Base-by-base conservation (phyloP, 2,329 filamentous ascomycete species). In the Arthrobotrys sinensis region DNA sequence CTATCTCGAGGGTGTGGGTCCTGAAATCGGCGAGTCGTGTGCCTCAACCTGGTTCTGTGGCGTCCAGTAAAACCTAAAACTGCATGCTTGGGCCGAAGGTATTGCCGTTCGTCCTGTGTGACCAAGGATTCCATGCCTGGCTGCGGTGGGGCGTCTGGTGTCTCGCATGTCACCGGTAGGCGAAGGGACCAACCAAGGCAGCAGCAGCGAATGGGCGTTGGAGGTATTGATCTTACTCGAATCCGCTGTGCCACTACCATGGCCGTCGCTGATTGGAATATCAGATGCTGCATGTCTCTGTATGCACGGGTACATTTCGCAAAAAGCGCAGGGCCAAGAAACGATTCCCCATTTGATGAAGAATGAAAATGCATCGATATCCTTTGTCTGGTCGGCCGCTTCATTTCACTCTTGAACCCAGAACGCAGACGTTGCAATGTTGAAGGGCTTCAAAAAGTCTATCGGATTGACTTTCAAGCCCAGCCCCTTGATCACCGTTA, bases 291-390 rank as follows among this genome's bases (percentile, higher is more conserved):
- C 69, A 73, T 64, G 68, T 72, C 32, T 72, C 68, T 75, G 69
- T 66, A 73, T 52, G 70, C 60, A 53, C 70, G 70, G 70, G n/a
- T 64, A 75, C 70, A 75, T 75, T 75, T 75, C 50, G 36, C 43
- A 64, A 28, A 46, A 60, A 38, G 38, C 36, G 53, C 48, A 48
- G 52, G 11, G 48, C 65, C n/a, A 60, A 60, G 55, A 16, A 60
- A 32, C 48, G 48, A 21, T 28, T 32, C n/a, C n/a, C 48, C 8
- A 14, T 52, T 52, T 14, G 21, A 32, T 43, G 6, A 6, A 3
- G 14, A 60, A 21, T 28, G 36, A 12, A n/a, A 60, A 43, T 28
- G 55, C 55, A 43, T 60, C 55, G 16, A 43, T 10, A 40, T 34
- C 32, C 52, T 57, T 57, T 7, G 7, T 34, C 28, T 11, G 14